Evolutionary conservation across 306 rosid species (phyloP).

Genomic region (Aeschynomene evenia): DNA sequence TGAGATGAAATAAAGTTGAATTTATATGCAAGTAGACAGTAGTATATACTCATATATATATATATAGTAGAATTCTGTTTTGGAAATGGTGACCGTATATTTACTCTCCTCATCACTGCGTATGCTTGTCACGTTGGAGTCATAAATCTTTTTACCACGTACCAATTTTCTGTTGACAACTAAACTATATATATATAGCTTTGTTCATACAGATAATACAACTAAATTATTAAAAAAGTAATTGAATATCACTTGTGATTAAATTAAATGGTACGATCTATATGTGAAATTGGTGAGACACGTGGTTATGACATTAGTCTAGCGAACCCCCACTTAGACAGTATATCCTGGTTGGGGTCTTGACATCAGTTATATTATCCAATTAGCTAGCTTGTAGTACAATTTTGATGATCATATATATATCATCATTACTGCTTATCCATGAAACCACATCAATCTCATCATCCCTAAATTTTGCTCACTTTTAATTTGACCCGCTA

Average conservation of each 20-base stretch:
- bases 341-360: not conserved
- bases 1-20: constrained; percentile 39
- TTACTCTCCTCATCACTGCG: not conserved
- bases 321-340: too few species aligned
- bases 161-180: not conserved
- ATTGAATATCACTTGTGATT: too few species aligned
- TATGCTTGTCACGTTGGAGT: not conserved
- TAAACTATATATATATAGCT: too few species aligned
- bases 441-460: not conserved
- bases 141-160: not conserved
- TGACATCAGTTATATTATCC: not conserved
- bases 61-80: too few species aligned
- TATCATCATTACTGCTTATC: not conserved
- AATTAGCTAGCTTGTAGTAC: not conserved
- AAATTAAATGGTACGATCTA: too few species aligned
- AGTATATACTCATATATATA: too few species aligned
- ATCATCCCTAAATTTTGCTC: not conserved
- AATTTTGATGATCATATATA: too few species aligned
- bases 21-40: not conserved
- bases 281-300: too few species aligned
- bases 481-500: not conserved
- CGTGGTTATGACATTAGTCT: too few species aligned
- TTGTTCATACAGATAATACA: not conserved
- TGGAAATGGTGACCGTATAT: not conserved
- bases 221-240: too few species aligned